Conservation (phyloP, 352 stramenopile genomes). For the Globisporangium rhizosaccharum region DNA sequence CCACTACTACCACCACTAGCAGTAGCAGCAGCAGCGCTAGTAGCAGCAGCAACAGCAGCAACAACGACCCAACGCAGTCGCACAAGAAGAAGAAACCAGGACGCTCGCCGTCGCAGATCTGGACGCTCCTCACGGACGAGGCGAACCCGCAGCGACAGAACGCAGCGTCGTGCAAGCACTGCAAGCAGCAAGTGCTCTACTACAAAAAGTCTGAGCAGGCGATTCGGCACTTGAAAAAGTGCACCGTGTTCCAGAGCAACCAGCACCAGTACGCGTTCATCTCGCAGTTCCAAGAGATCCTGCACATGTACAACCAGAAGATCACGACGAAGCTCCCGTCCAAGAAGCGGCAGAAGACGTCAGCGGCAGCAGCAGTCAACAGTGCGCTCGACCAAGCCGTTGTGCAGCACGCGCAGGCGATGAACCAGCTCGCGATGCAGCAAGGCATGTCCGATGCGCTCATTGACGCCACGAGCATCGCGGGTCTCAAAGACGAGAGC, state of each 20-base stretch:
- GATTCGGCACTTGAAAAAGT: conserved; percentile 81
- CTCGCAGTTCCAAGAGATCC: conserved; percentile 69
- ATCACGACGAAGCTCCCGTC: conserved; percentile 56
- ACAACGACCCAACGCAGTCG: conserved; percentile 1
- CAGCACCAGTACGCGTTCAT: conserved; percentile 83
- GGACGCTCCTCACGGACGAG: conserved; percentile 80
- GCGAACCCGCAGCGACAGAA: conserved; percentile 73
- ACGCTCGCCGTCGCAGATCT: conserved; percentile 64
- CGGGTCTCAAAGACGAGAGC: conserved; percentile 41
- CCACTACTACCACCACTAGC: not conserved
- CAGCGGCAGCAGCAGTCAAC: conserved; percentile 14
- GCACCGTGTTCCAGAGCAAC: conserved; percentile 66
- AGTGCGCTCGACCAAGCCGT: conserved; percentile 41
- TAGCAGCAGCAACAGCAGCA: not conserved
- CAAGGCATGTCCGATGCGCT: conserved; percentile 62
- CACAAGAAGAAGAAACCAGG: conserved; percentile 77
- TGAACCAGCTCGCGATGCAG: conserved; percentile 76
- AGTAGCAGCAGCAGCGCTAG: not conserved
- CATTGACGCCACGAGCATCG: conserved; percentile 51
- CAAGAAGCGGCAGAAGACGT: conserved; percentile 57
- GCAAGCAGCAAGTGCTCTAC: conserved; percentile 80
- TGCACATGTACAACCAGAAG: conserved; percentile 83
- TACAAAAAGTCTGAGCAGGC: conserved; percentile 87
- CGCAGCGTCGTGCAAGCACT: conserved; percentile 75
- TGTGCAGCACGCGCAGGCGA: conserved; percentile 53